Evolutionary conservation across 139 green algal genomes (phyloP).

Genomic region (Micromonas pusilla): DNA sequence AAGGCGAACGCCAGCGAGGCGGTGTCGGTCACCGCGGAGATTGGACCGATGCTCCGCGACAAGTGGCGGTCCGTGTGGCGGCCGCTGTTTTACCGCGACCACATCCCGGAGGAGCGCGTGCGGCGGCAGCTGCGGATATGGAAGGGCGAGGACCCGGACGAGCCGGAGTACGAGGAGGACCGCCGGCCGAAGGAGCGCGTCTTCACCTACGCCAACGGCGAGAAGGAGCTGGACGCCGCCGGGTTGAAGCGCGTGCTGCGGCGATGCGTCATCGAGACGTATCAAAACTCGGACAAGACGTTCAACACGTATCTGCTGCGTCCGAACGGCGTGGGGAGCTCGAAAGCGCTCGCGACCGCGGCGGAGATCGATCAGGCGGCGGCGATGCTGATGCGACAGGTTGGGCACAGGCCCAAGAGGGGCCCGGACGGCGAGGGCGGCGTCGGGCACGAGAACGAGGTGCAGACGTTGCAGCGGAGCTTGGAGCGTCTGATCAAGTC

Average conservation of each 20-base stretch:
- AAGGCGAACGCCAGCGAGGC: slow-evolving; percentile 57
- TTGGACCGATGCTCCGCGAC: slow-evolving; percentile 9
- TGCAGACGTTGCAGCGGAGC: neutral
- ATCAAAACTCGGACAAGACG: neutral
- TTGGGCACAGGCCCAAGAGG: slow-evolving; percentile 1
- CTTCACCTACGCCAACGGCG: neutral
- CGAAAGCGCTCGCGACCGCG: neutral
- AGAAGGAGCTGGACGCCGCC: neutral
- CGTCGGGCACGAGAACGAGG: neutral
- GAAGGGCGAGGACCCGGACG: neutral
- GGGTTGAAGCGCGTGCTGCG: slow-evolving; percentile 2
- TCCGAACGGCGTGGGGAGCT: neutral
- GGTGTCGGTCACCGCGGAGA: neutral
- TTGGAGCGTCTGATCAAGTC: neutral
- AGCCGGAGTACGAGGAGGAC: neutral
- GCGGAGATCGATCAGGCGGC: neutral
- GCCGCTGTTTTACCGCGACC: neutral
- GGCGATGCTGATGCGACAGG: slow-evolving; percentile 9
- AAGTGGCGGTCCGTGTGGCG: neutral
- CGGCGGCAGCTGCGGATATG: neutral
- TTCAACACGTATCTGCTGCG: neutral
- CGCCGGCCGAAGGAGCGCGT: neutral
- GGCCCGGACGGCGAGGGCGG: neutral
- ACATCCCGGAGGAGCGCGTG: slow-evolving; percentile 14
- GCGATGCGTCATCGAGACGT: neutral